phyloP scores from a whole-genome alignment of 805 yeast species.

The Metahyphopichia silvanorum region DNA sequence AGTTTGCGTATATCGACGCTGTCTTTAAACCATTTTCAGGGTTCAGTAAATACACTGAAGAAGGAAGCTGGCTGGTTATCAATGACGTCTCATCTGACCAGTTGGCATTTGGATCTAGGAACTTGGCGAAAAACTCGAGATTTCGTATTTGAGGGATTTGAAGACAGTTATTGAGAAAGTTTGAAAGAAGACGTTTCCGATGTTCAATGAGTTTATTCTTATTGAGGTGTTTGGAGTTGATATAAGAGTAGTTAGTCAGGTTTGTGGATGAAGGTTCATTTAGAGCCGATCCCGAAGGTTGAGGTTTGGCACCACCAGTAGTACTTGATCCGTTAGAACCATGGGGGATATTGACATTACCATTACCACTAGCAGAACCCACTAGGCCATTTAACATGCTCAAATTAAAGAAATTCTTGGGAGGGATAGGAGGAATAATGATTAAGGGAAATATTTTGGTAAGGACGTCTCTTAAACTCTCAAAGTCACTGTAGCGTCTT shows the following conservation, averaged over 20 bases:
- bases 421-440: conserved; percentile 91
- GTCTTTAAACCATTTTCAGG: conserved; percentile 43
- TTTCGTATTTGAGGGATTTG: conserved; percentile 52
- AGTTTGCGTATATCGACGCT: conserved; percentile 27
- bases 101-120: conserved; percentile 78
- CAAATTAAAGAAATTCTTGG: conserved; percentile 38
- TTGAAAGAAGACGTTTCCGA: conserved; percentile 70
- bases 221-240: conserved; percentile 39
- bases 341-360: conserved; percentile 1
- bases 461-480: conserved; percentile 69
- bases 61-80: conserved; percentile 37
- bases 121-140: conserved; percentile 65
- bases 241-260: conserved; percentile 25
- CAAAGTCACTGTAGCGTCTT: conserved; percentile 86
- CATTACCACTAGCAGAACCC: conserved; percentile 4
- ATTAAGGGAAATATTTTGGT: conserved; percentile 73
- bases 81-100: conserved; percentile 68
- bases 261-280: conserved; percentile 4
- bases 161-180: conserved; percentile 75
- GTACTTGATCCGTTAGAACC: conserved; percentile 1
- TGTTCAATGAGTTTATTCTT: conserved; percentile 38
- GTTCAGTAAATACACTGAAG: conserved; percentile 38
- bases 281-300: no score
- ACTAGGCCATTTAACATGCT: conserved; percentile 33
- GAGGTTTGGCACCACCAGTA: not conserved